Conservation (phyloP, 2,329 filamentous ascomycete species). For the Fusarium sp. region DNA sequence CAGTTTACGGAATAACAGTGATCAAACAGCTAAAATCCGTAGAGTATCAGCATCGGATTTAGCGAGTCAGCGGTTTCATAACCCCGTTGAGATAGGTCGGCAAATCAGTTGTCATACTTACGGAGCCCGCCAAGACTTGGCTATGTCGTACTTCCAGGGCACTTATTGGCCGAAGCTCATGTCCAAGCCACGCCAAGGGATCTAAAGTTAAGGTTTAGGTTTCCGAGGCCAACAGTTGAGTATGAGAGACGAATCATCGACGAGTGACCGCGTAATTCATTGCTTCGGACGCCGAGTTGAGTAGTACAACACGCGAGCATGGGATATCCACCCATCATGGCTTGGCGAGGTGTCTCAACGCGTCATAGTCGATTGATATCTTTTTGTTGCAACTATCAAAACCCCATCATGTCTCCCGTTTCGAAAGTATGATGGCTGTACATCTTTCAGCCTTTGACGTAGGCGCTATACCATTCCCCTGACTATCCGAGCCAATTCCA, state of each 20-base stretch:
- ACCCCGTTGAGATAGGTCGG: conserved; percentile 1
- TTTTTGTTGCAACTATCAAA: background rate
- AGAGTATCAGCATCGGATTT: conserved; percentile 13
- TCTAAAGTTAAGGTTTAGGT: conserved; percentile 26
- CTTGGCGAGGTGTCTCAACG: conserved; percentile 23
- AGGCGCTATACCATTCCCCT: background rate
- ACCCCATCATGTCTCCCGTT: background rate
- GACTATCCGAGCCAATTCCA: background rate
- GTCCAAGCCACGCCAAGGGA: conserved; percentile 12
- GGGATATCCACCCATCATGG: background rate
- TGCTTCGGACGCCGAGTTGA: conserved; percentile 17
- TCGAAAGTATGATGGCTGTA: background rate
- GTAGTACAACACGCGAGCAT: background rate
- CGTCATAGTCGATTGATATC: conserved; percentile 17
- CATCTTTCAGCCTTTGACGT: background rate
- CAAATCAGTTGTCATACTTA: conserved; percentile 5
- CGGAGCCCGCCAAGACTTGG: conserved; percentile 9
- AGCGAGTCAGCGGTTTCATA: conserved; percentile 8
- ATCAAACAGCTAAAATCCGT: background rate
- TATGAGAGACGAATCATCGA: conserved; percentile 11
- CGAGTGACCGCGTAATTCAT: conserved; percentile 19
- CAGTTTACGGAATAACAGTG: conserved; percentile 5
- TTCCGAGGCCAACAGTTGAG: conserved; percentile 1
- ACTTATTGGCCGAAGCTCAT: background rate
- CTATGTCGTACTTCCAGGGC: background rate